A percentile compares a stretch with the other conserved stretches of the same genome.
Evolutionary conservation across 2,329 filamentous ascomycete genomes (phyloP).

Genomic region (Capronia coronata): DNA sequence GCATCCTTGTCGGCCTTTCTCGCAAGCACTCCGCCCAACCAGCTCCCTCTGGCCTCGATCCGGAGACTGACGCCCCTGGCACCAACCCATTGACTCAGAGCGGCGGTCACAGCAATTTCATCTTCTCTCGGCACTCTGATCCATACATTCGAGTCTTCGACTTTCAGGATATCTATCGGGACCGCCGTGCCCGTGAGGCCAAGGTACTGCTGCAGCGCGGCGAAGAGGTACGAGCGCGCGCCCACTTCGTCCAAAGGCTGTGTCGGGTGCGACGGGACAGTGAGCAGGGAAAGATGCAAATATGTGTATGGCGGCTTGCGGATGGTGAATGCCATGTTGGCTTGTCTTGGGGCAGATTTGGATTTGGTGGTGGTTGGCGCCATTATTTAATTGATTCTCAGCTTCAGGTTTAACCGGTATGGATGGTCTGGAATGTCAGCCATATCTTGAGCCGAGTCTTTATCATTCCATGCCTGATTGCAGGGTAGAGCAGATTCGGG

Average conservation of each 20-base stretch:
- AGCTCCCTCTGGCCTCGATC: conserved; percentile 24
- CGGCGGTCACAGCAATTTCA: conserved; percentile 38
- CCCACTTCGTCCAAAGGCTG: conserved; percentile 40
- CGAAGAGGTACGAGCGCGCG: conserved; percentile 40
- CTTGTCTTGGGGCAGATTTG: not conserved
- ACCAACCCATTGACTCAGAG: conserved; percentile 41
- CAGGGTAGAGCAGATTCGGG: no score
- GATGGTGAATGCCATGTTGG: conserved; percentile 25
- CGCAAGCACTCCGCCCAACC: conserved; percentile 23
- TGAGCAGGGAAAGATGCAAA: conserved; percentile 28
- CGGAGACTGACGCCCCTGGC: conserved; percentile 24
- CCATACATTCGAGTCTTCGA: conserved; percentile 35
- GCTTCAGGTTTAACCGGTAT: no score
- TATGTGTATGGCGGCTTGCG: conserved; percentile 31
- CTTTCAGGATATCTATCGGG: conserved; percentile 43
- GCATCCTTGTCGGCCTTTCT: conserved; percentile 4
- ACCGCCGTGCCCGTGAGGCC: conserved; percentile 44
- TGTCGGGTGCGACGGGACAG: conserved; percentile 11
- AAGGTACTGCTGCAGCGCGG: conserved; percentile 44
- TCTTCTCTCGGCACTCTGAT: conserved; percentile 43
- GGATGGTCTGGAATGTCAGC: no score
- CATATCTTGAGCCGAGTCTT: no score
- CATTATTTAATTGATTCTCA: not conserved
- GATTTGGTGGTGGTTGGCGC: not conserved
- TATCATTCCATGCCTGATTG: no score